A percentile compares a stretch with the other conserved stretches of the same genome.
phyloP scores from a whole-genome alignment of 2,329 filamentous ascomycete genomes.

The Pseudogymnoascus sp. region DNA sequence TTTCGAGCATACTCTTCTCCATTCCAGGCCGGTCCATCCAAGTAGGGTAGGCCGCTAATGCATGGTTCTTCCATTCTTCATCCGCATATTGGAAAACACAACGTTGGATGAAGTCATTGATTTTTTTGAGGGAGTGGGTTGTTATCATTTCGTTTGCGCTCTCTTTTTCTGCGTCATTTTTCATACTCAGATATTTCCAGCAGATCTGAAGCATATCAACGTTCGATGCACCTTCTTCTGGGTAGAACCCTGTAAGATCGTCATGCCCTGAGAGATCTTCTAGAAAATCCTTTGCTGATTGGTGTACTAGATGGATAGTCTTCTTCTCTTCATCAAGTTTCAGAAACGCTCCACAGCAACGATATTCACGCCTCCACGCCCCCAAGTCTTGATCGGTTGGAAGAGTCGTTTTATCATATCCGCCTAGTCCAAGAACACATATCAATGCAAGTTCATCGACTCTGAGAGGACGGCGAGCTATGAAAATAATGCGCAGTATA shows the following conservation, averaged over 20 bases:
- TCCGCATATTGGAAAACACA: neutral
- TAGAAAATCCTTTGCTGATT: slow-evolving; percentile 29
- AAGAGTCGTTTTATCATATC: neutral
- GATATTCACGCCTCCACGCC: neutral
- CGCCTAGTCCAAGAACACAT: neutral
- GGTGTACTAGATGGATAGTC: slow-evolving; percentile 25
- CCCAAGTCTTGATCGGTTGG: neutral
- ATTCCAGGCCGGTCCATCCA: neutral
- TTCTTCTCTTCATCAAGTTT: slow-evolving; percentile 17
- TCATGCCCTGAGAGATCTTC: neutral
- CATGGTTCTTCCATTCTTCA: neutral
- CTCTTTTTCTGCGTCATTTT: no score
- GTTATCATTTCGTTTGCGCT: no score
- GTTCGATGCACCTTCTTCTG: neutral
- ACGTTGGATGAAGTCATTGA: no score
- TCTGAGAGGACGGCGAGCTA: neutral
- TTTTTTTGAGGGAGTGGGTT: no score
- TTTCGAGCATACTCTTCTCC: neutral
- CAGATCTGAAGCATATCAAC: neutral
- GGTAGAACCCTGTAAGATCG: neutral
- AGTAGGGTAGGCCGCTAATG: neutral
- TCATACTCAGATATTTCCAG: neutral
- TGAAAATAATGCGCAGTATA: neutral
- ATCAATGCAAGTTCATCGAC: neutral
- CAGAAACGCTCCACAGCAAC: slow-evolving; percentile 29